phyloP scores from a whole-genome alignment of 805 yeast genomes.

The Cyberlindnera mississippiensis region DNA sequence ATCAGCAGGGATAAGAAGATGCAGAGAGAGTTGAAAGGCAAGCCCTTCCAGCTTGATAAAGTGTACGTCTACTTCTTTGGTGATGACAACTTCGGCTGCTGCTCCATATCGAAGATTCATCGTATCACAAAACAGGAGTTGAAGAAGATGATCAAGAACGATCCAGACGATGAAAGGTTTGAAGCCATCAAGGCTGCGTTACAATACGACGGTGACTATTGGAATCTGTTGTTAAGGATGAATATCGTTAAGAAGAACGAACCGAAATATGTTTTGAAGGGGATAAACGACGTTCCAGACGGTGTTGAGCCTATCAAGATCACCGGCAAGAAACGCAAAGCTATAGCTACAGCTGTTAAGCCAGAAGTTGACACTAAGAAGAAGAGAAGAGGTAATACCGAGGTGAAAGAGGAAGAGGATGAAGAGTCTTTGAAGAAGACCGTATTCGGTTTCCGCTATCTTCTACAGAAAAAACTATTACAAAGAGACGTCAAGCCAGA shows the following conservation, averaged over 20 bases:
- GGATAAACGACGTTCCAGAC: constrained; percentile 1
- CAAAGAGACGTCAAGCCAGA: constrained; percentile 39
- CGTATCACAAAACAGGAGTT: neutral
- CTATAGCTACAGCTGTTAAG: neutral
- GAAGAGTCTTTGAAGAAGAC: constrained; percentile 6
- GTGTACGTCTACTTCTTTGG: constrained; percentile 10
- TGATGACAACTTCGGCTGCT: constrained; percentile 5
- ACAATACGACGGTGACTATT: constrained; percentile 1
- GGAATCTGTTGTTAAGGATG: neutral
- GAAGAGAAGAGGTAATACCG: neutral
- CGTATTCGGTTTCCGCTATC: constrained; percentile 36
- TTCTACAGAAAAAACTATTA: constrained; percentile 45
- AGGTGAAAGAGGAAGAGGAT: neutral
- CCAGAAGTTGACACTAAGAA: neutral
- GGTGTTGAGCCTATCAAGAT: neutral
- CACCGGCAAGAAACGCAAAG: neutral
- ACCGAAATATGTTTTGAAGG: neutral
- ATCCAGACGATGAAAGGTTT: too few relatives aligned
- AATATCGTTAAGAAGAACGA: neutral
- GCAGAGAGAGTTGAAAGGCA: neutral
- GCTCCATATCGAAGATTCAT: neutral
- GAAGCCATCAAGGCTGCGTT: constrained; percentile 1
- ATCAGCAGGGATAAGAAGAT: neutral
- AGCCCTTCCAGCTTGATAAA: neutral
- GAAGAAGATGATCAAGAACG: neutral